Percentiles rank a stretch among this genome's conserved stretches.
Evolutionary conservation across 1,139 yeast species (phyloP).

Genomic region (Yamadazyma songkhlaensis): DNA sequence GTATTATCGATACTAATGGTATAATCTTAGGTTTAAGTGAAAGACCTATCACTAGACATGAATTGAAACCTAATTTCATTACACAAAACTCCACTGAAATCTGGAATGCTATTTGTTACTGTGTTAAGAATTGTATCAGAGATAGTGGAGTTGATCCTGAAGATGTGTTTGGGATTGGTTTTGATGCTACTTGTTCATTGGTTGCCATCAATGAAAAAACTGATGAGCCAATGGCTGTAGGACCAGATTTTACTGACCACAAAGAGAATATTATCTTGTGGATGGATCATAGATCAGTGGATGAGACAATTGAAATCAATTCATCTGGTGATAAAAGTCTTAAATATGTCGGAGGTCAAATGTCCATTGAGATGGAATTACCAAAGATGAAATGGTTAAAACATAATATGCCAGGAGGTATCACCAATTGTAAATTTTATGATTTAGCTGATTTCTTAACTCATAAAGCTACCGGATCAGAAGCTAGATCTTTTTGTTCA

Average conservation of each 20-base stretch:
- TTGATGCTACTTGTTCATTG: conserved; percentile 95
- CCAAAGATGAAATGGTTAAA: conserved; percentile 97
- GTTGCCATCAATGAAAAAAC: conserved; percentile 69
- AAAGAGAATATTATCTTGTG: conserved; percentile 85
- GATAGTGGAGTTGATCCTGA: conserved; percentile 71
- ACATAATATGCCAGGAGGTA: conserved; percentile 70
- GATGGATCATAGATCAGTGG: conserved; percentile 98
- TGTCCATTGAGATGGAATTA: conserved; percentile 97
- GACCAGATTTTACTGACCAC: conserved; percentile 76
- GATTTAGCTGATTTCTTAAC: conserved; percentile 91
- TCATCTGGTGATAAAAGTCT: conserved; percentile 74
- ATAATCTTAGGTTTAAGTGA: conserved; percentile 79
- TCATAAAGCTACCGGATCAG: conserved; percentile 83
- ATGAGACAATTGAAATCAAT: conserved; percentile 80
- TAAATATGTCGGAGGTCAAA: conserved; percentile 93
- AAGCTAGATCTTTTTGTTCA: conserved; percentile 84
- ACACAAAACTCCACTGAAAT: conserved; percentile 91
- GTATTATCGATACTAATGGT: conserved; percentile 81
- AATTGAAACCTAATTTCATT: conserved; percentile 65
- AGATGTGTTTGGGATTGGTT: conserved; percentile 81
- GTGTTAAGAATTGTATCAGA: conserved; percentile 69
- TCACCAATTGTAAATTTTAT: conserved; percentile 74
- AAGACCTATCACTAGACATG: conserved; percentile 73
- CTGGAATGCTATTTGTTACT: conserved; percentile 84
- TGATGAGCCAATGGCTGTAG: conserved; percentile 80